Evolutionary conservation across 176 grass and related monocot species (phyloP), one percentile per base, ranked within the genome.

Genomic region (Oryza rufipogon): DNA sequence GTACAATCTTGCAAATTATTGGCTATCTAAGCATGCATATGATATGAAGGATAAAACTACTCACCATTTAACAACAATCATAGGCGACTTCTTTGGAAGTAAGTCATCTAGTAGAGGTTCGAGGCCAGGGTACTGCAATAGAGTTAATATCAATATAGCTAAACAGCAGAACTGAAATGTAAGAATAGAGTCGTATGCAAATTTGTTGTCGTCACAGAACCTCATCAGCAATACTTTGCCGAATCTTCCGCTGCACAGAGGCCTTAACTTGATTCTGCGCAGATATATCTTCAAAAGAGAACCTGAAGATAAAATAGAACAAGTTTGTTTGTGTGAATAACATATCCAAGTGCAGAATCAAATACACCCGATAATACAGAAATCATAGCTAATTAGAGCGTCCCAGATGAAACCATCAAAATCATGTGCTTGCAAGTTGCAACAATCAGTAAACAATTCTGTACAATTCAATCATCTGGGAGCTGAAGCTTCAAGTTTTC

Each of bases 261-360:
- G 96, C 91, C 76, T 99, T 99, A 61, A 99, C 93, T 90, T 99
- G 96, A 90, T 99, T 99, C 82, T 99, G 96, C 26, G 87, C 93
- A 30, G 96, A 99, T 83, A 99, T 89, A 87, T 99, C 96, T 67
- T 99, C 96, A 14, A 78, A 91, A 20, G 96, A 91, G 86, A 99
- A 99, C 70, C 93, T 99, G 80, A 4, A 56, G 25, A 46, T 11
- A 64, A 39, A 64, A 73, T 74, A 52, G 14, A 72, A 60, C 3
- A 80, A 70, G 32, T 51, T 25, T 48, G 32, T 56, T 11, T 11
- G 44, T 45, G 44, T 41, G 39, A 41, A 20, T 16, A 38, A 7
- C 4, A 70, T 14, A 64, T 0, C 81, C 39, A 68, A 73, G 14
- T 25, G 28, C 54, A 36, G 34, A 17, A 34, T 11, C 23, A 2